phyloP scores from a whole-genome alignment of 495 filamentous ascomycete genomes.

The Xylaria sp. region DNA sequence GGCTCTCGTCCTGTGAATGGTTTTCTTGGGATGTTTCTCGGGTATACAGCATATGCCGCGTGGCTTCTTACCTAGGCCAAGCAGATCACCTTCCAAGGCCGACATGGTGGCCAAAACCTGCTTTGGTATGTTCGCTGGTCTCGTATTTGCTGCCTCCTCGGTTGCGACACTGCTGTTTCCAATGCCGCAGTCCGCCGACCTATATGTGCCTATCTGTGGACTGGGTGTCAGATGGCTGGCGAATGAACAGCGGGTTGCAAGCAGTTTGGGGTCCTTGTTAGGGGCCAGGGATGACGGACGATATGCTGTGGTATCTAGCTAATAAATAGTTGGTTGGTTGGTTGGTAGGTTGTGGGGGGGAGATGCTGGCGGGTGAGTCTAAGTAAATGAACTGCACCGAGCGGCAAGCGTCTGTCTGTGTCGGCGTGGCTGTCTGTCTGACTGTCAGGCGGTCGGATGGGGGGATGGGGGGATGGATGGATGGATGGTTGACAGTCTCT shows the following conservation, averaged over 20 bases:
- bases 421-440: slow-evolving; percentile 18
- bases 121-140: slow-evolving; percentile 17
- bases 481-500: slow-evolving; percentile 14
- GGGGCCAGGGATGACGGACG: slow-evolving; percentile 11
- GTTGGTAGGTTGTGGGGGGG: slow-evolving; percentile 7
- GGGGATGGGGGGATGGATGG: slow-evolving; percentile 14
- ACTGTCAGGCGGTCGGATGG: slow-evolving; percentile 9
- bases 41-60: slow-evolving; percentile 10
- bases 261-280: slow-evolving; percentile 11
- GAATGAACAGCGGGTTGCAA: slow-evolving; percentile 19
- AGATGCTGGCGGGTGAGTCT: background rate
- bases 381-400: slow-evolving; percentile 23
- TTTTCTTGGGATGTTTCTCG: slow-evolving; percentile 8
- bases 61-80: slow-evolving; percentile 27
- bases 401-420: slow-evolving; percentile 23
- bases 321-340: slow-evolving; percentile 23
- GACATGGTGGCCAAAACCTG: slow-evolving; percentile 29
- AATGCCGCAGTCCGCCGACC: background rate
- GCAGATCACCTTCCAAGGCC: slow-evolving; percentile 29
- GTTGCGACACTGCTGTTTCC: slow-evolving; percentile 24
- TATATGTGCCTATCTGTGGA: slow-evolving; percentile 3
- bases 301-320: slow-evolving; percentile 27
- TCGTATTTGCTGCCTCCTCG: slow-evolving; percentile 26
- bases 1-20: slow-evolving; percentile 11
- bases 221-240: slow-evolving; percentile 10